Conservation (phyloP, 768 basidiomycete genomes). For the Tricholoma terreum region DNA sequence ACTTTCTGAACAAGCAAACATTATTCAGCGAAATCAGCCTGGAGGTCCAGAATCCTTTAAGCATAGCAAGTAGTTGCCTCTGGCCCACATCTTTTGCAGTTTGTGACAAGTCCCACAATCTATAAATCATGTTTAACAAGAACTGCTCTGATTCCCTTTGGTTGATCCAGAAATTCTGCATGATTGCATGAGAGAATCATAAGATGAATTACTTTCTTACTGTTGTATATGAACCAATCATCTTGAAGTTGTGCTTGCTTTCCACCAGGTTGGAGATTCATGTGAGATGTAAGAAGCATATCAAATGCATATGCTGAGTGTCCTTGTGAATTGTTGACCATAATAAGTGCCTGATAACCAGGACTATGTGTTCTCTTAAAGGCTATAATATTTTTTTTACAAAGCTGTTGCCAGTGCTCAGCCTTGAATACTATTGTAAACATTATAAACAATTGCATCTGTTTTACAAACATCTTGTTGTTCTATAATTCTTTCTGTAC, state of each 20-base stretch:
- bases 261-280: conserved; percentile 40
- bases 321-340: conserved; percentile 41
- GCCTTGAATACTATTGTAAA: no score
- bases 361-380: no score
- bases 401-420: no score
- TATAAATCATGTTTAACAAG: conserved; percentile 14
- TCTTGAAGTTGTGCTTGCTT: conserved; percentile 25
- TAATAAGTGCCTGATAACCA: no score
- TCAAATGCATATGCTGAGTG: no score
- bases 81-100: no score
- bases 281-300: conserved; percentile 26
- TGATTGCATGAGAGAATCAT: conserved; percentile 37
- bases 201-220: conserved; percentile 22
- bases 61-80: no score
- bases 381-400: conserved; percentile 25
- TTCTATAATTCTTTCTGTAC: conserved; percentile 42
- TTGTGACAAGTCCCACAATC: conserved; percentile 1
- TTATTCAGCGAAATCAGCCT: no score
- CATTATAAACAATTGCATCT: not conserved
- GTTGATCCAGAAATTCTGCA: conserved; percentile 19
- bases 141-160: conserved; percentile 20
- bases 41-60: no score
- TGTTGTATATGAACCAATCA: conserved; percentile 28
- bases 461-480: conserved; percentile 23
- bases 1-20: no score